phyloP scores from a whole-genome alignment of 2,329 filamentous ascomycete species.

The Metarhizium guizhouense region DNA sequence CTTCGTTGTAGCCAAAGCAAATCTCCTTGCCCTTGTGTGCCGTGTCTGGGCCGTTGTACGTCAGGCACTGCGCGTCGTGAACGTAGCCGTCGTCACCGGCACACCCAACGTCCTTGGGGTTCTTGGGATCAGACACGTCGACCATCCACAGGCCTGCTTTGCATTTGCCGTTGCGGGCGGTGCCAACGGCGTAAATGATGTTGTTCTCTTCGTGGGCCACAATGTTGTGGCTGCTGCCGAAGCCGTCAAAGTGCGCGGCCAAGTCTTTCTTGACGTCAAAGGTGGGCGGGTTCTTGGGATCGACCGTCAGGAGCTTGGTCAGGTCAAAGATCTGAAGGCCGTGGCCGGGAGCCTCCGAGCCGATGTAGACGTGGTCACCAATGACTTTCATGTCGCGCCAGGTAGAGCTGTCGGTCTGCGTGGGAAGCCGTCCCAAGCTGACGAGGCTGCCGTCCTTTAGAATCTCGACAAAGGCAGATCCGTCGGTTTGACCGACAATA shows the following conservation, averaged over 20 bases:
- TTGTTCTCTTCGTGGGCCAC: constrained; percentile 37
- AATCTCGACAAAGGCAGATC: constrained; percentile 41
- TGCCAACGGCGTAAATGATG: constrained; percentile 34
- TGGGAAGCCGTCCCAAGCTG: constrained; percentile 37
- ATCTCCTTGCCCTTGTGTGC: constrained; percentile 28
- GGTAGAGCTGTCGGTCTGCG: constrained; percentile 24
- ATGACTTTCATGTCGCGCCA: constrained; percentile 36
- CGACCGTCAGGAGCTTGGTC: constrained; percentile 38
- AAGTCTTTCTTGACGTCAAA: constrained; percentile 26
- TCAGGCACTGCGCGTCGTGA: constrained; percentile 44
- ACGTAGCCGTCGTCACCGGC: constrained; percentile 40
- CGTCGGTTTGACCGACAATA: constrained; percentile 39
- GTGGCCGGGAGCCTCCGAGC: constrained; percentile 37
- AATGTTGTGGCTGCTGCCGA: constrained; percentile 42
- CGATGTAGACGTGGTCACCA: constrained; percentile 27
- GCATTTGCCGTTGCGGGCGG: constrained; percentile 31
- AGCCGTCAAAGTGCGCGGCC: constrained; percentile 24
- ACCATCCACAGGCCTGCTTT: constrained; percentile 44
- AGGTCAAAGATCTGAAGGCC: constrained; percentile 58
- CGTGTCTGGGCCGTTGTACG: constrained; percentile 39
- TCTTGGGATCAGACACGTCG: constrained; percentile 40
- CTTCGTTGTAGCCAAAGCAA: constrained; percentile 18
- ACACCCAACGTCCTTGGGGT: constrained; percentile 41
- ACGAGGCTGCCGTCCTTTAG: constrained; percentile 31
- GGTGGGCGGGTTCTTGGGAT: constrained; percentile 27